Base-by-base conservation (phyloP, 1,284 basidiomycete species). In the Puccinia coronata region DNA sequence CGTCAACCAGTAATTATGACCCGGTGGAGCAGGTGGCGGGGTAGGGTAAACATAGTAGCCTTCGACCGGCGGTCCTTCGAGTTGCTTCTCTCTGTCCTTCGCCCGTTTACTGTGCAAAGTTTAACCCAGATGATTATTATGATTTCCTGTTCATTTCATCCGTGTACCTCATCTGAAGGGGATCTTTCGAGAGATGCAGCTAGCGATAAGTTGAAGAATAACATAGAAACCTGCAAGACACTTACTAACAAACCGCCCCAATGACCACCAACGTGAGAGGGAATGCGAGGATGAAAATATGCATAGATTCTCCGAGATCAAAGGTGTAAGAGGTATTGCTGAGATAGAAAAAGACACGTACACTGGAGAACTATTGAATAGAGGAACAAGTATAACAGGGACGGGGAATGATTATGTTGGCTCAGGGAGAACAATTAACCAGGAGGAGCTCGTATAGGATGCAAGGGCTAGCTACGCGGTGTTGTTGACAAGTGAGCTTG, bases 221-320 rank as follows among this genome's bases (percentile, higher is more conserved):
- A 49, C 41, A 28, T 20, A 43, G 31, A n/a, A 71, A 51, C 3
- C 16, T 65, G 20, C n/a, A n/a, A 53, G 11, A 2, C 20, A 71
- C 69, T 51, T 71, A 53, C 69, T 71, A 71, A 18, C 43, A 71
- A 34, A 71, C 25, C 49, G 31, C 25, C 16, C 69, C 69, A 53
- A 71, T 16, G 28, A 71, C 20, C 23, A 53, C 16, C 28, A 71
- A 1, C 25, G 69, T 20, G 31, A 71, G 69, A 53, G 69, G 69
- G 3, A 71, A 14, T 53, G 69, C 69, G 25, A 71, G 49, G 25
- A 71, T 34, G 34, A 71, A 51, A 23, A 71, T 16, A 25, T 71
- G 31, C 69, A 71, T 71, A 20, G 63, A 28, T 67, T 67, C 8
- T 3, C 63, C 20, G 9, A 47, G 39, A 67, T 41, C 4, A 25